phyloP scores from a whole-genome alignment of 345 rosid genomes.

The Boechera divaricarpa region DNA sequence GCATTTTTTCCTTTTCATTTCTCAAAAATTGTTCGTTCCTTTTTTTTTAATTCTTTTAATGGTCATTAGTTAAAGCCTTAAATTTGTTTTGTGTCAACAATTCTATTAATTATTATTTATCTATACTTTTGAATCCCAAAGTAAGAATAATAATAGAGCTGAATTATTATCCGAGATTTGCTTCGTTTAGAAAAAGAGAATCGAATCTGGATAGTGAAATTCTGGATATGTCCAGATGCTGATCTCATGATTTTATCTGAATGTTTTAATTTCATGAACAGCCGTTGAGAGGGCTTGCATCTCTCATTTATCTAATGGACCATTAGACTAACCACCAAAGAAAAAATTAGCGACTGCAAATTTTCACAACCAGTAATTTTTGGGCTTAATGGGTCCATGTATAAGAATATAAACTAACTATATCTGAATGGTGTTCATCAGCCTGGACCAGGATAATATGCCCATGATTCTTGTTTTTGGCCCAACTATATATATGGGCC shows the following conservation, averaged over 20 bases:
- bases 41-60: no score
- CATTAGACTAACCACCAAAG: background rate
- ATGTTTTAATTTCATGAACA: background rate
- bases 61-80: no score
- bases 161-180: no score
- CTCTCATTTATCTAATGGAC: background rate
- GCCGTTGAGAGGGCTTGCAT: background rate
- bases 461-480: background rate
- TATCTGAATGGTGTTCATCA: background rate
- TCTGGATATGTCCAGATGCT: no score
- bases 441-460: background rate
- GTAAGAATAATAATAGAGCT: no score
- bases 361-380: background rate
- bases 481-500: background rate
- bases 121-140: background rate
- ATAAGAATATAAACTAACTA: background rate
- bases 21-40: no score
- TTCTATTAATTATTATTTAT: background rate
- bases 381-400: slow-evolving; percentile 3
- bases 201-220: no score
- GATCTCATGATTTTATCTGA: background rate
- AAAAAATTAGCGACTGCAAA: background rate
- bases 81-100: background rate
- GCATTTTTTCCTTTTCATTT: no score
- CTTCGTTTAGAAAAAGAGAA: no score